Conservation (phyloP, 2,329 filamentous ascomycete genomes). For the Colletotrichum spinosum region DNA sequence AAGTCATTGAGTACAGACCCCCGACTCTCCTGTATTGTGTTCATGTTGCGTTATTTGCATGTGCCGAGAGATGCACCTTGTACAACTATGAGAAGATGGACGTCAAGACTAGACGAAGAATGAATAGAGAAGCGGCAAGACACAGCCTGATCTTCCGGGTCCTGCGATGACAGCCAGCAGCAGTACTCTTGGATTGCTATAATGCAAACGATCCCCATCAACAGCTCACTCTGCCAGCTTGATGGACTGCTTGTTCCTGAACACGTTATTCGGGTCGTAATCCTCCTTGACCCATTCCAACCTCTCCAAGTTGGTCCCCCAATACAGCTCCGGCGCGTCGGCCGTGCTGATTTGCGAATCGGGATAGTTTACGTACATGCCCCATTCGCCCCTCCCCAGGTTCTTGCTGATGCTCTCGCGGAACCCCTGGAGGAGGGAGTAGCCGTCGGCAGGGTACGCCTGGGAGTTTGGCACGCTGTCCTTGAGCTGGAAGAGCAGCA, state of each 20-base stretch:
- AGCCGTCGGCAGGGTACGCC: slow-evolving; percentile 43
- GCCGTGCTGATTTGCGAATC: slow-evolving; percentile 58
- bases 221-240: slow-evolving; percentile 8
- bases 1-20: not conserved
- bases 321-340: slow-evolving; percentile 61
- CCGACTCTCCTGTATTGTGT: not conserved
- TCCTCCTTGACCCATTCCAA: slow-evolving; percentile 53
- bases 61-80: not conserved
- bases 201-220: too few species aligned
- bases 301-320: slow-evolving; percentile 51
- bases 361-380: slow-evolving; percentile 66
- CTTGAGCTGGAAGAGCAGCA: slow-evolving; percentile 63
- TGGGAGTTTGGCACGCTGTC: slow-evolving; percentile 48
- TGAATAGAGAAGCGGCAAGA: too few species aligned
- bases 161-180: too few species aligned
- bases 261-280: slow-evolving; percentile 54
- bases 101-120: too few species aligned
- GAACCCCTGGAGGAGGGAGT: slow-evolving; percentile 54
- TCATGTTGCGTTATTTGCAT: not conserved
- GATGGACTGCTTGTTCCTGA: slow-evolving; percentile 52
- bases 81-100: too few species aligned
- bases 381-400: slow-evolving; percentile 52
- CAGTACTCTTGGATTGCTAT: too few species aligned
- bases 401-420: slow-evolving; percentile 50
- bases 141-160: too few species aligned